Evolutionary conservation across 2,329 filamentous ascomycete genomes (phyloP).

Genomic region (Pseudogymnoascus sp.): DNA sequence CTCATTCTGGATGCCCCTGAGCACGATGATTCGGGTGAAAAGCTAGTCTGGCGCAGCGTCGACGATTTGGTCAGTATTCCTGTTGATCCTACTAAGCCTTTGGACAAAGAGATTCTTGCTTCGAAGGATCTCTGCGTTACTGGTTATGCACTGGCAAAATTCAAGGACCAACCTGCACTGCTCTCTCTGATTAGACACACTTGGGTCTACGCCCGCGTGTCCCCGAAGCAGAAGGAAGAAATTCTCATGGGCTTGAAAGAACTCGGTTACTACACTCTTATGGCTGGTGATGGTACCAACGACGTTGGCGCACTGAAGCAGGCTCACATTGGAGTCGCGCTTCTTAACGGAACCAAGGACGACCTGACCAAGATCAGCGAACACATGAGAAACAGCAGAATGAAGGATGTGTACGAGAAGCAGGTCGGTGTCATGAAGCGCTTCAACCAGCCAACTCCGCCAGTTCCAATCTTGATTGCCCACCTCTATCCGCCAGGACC

Average conservation of each 20-base stretch:
- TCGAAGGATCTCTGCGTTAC: slow-evolving; percentile 92
- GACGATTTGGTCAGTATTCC: slow-evolving; percentile 82
- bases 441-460: slow-evolving; percentile 90
- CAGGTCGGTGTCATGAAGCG: slow-evolving; percentile 83
- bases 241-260: slow-evolving; percentile 95
- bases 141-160: slow-evolving; percentile 84
- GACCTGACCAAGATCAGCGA: slow-evolving; percentile 88
- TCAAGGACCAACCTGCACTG: slow-evolving; percentile 71
- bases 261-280: slow-evolving; percentile 93
- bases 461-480: slow-evolving; percentile 83
- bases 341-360: slow-evolving; percentile 88
- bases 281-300: slow-evolving; percentile 98
- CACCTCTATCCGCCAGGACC: slow-evolving; percentile 90
- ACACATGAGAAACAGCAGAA: slow-evolving; percentile 86
- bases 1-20: slow-evolving; percentile 93
- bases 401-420: slow-evolving; percentile 99
- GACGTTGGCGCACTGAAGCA: slow-evolving; percentile 97
- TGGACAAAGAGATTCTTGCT: slow-evolving; percentile 72
- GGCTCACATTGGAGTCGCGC: slow-evolving; percentile 90
- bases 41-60: slow-evolving; percentile 87
- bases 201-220: slow-evolving; percentile 98
- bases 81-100: slow-evolving; percentile 71
- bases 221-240: slow-evolving; percentile 97
- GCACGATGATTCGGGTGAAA: slow-evolving; percentile 69
- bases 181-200: slow-evolving; percentile 73